Evolutionary conservation across 139 green algal species (phyloP).

Genomic region (Picochlorum sp.): DNA sequence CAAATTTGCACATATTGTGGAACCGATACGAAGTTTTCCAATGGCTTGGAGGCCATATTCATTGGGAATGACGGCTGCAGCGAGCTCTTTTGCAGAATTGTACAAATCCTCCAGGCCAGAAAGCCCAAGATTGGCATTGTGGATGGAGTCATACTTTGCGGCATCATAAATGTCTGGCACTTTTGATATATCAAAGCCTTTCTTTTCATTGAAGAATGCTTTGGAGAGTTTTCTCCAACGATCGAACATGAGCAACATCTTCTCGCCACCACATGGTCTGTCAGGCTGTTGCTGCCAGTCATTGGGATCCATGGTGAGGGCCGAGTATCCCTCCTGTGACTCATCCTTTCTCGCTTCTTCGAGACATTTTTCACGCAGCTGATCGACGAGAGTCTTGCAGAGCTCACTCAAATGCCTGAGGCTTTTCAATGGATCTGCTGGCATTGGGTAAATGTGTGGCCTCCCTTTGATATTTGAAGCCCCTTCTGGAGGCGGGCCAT

Average conservation of each 20-base stretch:
- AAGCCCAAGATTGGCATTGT: constrained; percentile 83
- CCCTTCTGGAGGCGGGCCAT: background rate
- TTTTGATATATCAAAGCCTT: constrained; percentile 80
- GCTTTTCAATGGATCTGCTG: constrained; percentile 54
- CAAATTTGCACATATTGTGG: constrained; percentile 60
- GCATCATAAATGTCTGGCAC: constrained; percentile 93
- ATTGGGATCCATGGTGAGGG: constrained; percentile 51
- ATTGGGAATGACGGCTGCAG: constrained; percentile 77
- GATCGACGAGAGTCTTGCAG: constrained; percentile 60
- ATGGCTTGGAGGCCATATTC: constrained; percentile 69
- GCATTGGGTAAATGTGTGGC: constrained; percentile 51
- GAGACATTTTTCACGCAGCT: constrained; percentile 69
- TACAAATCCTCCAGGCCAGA: constrained; percentile 50
- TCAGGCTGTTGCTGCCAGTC: constrained; percentile 44
- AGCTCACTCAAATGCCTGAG: constrained; percentile 58
- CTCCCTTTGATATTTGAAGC: constrained; percentile 14
- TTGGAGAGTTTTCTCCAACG: constrained; percentile 84
- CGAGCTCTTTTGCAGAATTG: constrained; percentile 59
- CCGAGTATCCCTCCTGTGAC: constrained; percentile 37
- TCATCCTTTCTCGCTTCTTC: constrained; percentile 41
- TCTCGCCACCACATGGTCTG: constrained; percentile 71
- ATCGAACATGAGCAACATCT: constrained; percentile 86
- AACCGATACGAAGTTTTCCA: constrained; percentile 70
- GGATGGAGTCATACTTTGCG: constrained; percentile 90
- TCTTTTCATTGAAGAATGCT: constrained; percentile 76